These are phyloP conservation scores for Rauvolfia tetraphylla DNA, from an alignment of 257 asterid species.

Conservation along the genomic window DNA sequence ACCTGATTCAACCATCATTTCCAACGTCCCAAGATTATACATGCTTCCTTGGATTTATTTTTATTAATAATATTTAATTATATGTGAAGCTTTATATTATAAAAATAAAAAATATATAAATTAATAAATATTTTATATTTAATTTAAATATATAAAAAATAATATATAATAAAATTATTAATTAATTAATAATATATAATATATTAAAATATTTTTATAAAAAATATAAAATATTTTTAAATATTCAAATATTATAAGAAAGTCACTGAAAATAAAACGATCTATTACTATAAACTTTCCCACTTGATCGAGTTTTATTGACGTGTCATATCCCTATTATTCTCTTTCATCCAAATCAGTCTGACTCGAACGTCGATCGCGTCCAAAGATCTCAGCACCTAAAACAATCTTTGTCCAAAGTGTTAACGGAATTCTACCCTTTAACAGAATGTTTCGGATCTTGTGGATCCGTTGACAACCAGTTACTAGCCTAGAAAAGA, in stretches of 20 bases:
- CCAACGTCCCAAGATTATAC: constrained; percentile 17
- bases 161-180: too few relatives aligned
- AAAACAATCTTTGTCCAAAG: constrained; percentile 31
- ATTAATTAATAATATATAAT: too few relatives aligned
- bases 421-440: constrained; percentile 29
- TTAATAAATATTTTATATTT: too few relatives aligned
- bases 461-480: constrained; percentile 15
- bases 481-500: constrained; percentile 23
- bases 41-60: too few relatives aligned
- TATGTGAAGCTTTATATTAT: too few relatives aligned
- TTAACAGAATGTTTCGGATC: constrained; percentile 19
- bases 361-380: neutral
- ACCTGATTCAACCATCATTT: neutral
- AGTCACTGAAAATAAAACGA: too few relatives aligned
- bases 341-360: constrained; percentile 27
- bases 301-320: constrained; percentile 27
- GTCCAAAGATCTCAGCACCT: constrained; percentile 10
- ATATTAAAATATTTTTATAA: too few relatives aligned
- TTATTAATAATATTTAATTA: too few relatives aligned
- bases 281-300: constrained; percentile 28
- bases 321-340: neutral
- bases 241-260: too few relatives aligned
- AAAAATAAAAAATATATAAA: too few relatives aligned
- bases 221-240: too few relatives aligned
- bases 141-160: too few relatives aligned